Conservation (phyloP, 164 flowering plant species). For the Aristolochia californica region DNA sequence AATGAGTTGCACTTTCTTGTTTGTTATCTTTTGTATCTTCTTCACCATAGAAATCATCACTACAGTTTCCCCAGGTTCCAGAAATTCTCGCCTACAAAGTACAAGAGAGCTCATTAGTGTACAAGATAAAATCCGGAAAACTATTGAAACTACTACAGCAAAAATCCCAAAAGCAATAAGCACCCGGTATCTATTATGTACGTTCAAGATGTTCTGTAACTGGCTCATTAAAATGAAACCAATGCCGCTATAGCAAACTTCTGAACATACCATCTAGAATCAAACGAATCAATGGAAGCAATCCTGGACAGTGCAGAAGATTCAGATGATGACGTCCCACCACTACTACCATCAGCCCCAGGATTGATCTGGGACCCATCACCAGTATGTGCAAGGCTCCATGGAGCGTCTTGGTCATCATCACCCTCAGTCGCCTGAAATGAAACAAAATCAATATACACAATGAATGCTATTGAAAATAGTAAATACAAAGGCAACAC, state of each 20-base stretch:
- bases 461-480: no score
- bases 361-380: constrained; percentile 34
- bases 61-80: constrained; percentile 94
- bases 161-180: no score
- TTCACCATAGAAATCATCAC: constrained; percentile 95
- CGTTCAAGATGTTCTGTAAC: no score
- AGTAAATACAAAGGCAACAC: background rate
- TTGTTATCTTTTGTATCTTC: constrained; percentile 72
- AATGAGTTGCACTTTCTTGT: constrained; percentile 98
- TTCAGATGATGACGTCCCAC: constrained; percentile 55
- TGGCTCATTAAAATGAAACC: background rate
- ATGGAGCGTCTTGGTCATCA: constrained; percentile 43
- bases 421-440: constrained; percentile 35
- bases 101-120: background rate
- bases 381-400: constrained; percentile 77
- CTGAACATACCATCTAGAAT: constrained; percentile 75
- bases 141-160: no score
- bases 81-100: constrained; percentile 71
- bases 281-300: constrained; percentile 97
- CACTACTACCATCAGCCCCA: constrained; percentile 21
- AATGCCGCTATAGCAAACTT: background rate
- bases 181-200: no score
- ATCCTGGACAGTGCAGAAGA: constrained; percentile 56
- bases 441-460: background rate
- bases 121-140: no score